A percentile compares a stretch with the other conserved stretches of the same genome.
These are phyloP conservation scores for Arabidopsis lyrata DNA, from an alignment of 441 rosid genomes.

Conservation along the genomic window DNA sequence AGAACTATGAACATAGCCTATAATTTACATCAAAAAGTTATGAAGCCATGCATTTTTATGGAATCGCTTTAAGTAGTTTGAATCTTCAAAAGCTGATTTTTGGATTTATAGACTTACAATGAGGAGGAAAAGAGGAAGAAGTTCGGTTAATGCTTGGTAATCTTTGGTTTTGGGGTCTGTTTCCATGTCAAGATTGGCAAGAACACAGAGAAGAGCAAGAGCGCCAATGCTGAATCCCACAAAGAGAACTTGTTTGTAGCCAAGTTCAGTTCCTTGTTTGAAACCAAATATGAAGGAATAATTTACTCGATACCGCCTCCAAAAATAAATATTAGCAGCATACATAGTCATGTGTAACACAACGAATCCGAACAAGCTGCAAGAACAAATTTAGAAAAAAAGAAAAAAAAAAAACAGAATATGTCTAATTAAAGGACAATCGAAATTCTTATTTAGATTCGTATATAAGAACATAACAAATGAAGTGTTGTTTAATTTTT, in stretches of 20 bases:
- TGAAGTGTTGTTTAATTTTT: too few species aligned
- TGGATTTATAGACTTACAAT: slow-evolving; percentile 32
- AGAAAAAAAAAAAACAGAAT: neutral
- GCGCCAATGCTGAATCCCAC: slow-evolving; percentile 39
- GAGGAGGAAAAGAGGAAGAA: slow-evolving; percentile 50
- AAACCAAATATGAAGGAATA: slow-evolving; percentile 49
- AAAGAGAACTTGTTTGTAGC: slow-evolving; percentile 44
- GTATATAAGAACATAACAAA: neutral
- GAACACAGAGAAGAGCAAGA: slow-evolving; percentile 34
- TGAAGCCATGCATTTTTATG: neutral
- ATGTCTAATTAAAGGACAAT: neutral
- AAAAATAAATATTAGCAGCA: slow-evolving; percentile 48
- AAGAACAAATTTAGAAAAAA: neutral
- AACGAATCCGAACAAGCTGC: slow-evolving; percentile 51
- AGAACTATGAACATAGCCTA: slow-evolving; percentile 50
- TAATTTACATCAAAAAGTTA: slow-evolving; percentile 27
- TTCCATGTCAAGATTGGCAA: slow-evolving; percentile 50
- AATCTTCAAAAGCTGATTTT: neutral
- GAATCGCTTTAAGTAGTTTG: neutral
- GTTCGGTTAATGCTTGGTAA: slow-evolving; percentile 48
- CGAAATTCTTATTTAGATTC: neutral
- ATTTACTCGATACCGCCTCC: slow-evolving; percentile 51
- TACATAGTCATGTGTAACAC: slow-evolving; percentile 51
- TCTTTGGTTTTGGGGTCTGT: slow-evolving; percentile 44
- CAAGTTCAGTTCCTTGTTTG: slow-evolving; percentile 50